These are phyloP conservation scores for Tolypocladium amazonense DNA, from an alignment of 2,329 filamentous ascomycete species.

Conservation along the genomic window DNA sequence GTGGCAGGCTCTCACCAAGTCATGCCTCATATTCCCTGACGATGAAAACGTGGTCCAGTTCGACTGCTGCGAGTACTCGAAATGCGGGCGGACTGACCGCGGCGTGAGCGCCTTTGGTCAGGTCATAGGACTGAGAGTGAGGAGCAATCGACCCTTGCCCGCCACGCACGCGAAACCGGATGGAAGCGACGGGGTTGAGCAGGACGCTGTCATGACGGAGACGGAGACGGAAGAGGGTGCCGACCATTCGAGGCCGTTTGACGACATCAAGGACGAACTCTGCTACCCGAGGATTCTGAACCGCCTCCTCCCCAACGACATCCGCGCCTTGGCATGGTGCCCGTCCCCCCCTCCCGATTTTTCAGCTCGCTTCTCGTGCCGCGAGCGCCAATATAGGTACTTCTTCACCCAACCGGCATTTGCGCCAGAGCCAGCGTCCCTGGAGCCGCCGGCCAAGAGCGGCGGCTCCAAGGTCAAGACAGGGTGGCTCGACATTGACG, in stretches of 20 bases:
- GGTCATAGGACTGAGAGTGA: constrained; percentile 73
- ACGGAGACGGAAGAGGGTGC: constrained; percentile 5
- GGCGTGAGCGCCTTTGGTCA: constrained; percentile 97
- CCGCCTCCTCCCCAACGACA: constrained; percentile 77
- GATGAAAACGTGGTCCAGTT: constrained; percentile 59
- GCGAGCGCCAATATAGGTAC: constrained; percentile 85
- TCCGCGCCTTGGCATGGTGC: constrained; percentile 88
- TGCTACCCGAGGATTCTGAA: constrained; percentile 79
- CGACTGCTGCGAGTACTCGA: constrained; percentile 81
- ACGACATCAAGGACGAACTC: constrained; percentile 71
- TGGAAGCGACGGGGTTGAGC: constrained; percentile 13
- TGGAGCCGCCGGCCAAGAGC: constrained; percentile 7
- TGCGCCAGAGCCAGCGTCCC: constrained; percentile 40
- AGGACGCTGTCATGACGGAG: background rate
- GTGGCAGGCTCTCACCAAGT: constrained; percentile 81
- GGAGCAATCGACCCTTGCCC: constrained; percentile 62
- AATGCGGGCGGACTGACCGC: constrained; percentile 85
- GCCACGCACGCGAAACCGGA: constrained; percentile 13
- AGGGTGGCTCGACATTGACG: constrained; percentile 78
- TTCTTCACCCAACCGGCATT: constrained; percentile 96
- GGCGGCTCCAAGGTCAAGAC: constrained; percentile 29
- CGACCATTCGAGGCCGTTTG: constrained; percentile 26
- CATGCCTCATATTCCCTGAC: constrained; percentile 68
- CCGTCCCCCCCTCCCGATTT: constrained; percentile 70
- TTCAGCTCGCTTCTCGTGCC: constrained; percentile 85